Percentiles rank a stretch among this genome's conserved stretches.
Conservation (phyloP, 148 eudicot species). For the Camellia sinensis region DNA sequence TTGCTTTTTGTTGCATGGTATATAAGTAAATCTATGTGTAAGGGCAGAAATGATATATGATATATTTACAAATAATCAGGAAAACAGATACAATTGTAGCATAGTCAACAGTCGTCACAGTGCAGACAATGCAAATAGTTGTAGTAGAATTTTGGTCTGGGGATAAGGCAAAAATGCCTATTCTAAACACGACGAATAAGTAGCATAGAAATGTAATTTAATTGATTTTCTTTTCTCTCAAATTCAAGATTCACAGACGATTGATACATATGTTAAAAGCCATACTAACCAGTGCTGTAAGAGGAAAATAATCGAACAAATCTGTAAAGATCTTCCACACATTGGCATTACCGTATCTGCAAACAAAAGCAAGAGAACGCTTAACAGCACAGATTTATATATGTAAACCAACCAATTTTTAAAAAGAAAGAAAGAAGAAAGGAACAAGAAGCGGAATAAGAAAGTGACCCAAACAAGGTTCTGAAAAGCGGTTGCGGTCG, state of each 20-base stretch:
- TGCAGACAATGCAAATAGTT: too few species aligned
- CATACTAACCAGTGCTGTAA: slow-evolving; percentile 79
- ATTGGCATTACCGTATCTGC: slow-evolving; percentile 89
- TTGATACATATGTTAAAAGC: neutral
- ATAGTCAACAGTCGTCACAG: neutral
- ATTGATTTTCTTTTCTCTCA: neutral
- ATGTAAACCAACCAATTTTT: neutral
- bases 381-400: neutral
- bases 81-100: neutral
- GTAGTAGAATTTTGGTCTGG: neutral
- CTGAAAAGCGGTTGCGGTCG: too few species aligned
- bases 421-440: neutral
- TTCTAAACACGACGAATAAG: neutral
- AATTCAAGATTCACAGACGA: neutral
- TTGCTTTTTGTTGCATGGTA: neutral
- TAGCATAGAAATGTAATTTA: neutral
- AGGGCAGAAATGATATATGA: neutral
- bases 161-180: neutral
- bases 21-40: neutral
- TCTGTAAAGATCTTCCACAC: slow-evolving; percentile 95
- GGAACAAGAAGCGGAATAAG: neutral
- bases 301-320: slow-evolving; percentile 82
- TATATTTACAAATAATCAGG: neutral
- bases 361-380: slow-evolving; percentile 8
- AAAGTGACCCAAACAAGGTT: slow-evolving; percentile 7